These are phyloP conservation scores for Aspergillus homomorphus DNA, from an alignment of 495 filamentous ascomycete species.

Conservation along the genomic window DNA sequence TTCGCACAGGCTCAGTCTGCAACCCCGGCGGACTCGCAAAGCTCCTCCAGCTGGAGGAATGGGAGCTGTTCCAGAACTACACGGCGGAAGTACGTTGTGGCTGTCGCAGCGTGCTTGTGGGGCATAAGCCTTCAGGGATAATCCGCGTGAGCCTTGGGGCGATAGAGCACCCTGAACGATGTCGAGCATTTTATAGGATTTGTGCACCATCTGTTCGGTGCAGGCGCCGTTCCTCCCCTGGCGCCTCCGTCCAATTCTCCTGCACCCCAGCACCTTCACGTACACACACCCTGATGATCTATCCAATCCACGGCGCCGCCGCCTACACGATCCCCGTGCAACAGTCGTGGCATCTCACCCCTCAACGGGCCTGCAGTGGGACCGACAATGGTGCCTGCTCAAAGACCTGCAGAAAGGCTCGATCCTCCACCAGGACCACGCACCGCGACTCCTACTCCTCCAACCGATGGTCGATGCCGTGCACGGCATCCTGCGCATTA, in stretches of 20 bases:
- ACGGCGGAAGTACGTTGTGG: constrained; percentile 64
- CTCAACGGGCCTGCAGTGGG: constrained; percentile 3
- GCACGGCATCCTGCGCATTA: too few species aligned
- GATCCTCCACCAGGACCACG: constrained; percentile 1
- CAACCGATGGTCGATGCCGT: constrained; percentile 7
- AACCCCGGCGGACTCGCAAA: constrained; percentile 55
- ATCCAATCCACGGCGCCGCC: constrained; percentile 6
- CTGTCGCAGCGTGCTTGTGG: constrained; percentile 47
- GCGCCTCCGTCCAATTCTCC: neutral
- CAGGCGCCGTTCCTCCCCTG: neutral
- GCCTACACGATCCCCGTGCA: constrained; percentile 3
- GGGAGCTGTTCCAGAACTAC: constrained; percentile 60
- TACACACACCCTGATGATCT: constrained; percentile 2
- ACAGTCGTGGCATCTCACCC: neutral
- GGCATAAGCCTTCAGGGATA: constrained; percentile 59
- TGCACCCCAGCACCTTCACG: neutral
- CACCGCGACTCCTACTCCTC: constrained; percentile 6
- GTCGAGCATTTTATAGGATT: constrained; percentile 55
- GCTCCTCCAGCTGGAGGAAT: constrained; percentile 43
- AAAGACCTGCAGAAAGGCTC: constrained; percentile 4
- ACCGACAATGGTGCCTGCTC: constrained; percentile 8
- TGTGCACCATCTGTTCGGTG: neutral
- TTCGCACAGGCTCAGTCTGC: constrained; percentile 67
- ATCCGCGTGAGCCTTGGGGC: constrained; percentile 67
- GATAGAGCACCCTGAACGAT: constrained; percentile 63